These are phyloP conservation scores for Yamadazyma triangularis DNA, from an alignment of 1,139 yeast genomes.

Conservation along the genomic window DNA sequence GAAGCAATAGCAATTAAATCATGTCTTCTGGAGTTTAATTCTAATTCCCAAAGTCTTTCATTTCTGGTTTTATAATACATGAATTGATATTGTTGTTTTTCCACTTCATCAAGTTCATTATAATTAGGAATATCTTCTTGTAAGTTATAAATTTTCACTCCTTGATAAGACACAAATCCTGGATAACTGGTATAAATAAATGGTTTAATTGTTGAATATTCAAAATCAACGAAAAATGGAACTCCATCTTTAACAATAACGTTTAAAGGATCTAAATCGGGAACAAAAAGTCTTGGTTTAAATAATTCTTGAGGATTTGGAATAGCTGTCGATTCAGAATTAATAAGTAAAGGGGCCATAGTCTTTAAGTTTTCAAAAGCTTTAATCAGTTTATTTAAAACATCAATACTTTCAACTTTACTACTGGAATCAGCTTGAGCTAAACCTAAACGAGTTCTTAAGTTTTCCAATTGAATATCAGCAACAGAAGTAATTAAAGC, in stretches of 20 bases:
- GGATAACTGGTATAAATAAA: slow-evolving; percentile 76
- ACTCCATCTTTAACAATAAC: slow-evolving; percentile 48
- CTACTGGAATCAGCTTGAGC: slow-evolving; percentile 51
- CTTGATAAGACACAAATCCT: slow-evolving; percentile 77
- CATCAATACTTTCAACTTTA: slow-evolving; percentile 36
- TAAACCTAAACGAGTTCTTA: slow-evolving; percentile 50
- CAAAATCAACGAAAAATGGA: slow-evolving; percentile 71
- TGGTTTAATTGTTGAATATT: slow-evolving; percentile 75
- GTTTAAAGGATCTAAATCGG: slow-evolving; percentile 90
- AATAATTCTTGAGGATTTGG: slow-evolving; percentile 60
- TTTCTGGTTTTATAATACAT: slow-evolving; percentile 88
- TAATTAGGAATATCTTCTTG: slow-evolving; percentile 72
- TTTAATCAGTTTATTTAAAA: slow-evolving; percentile 44
- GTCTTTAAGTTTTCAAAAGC: slow-evolving; percentile 57
- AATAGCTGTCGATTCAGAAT: slow-evolving; percentile 45
- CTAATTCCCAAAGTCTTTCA: slow-evolving; percentile 82
- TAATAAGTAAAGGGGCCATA: slow-evolving; percentile 53
- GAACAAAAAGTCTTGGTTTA: slow-evolving; percentile 69
- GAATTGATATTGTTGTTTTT: slow-evolving; percentile 76
- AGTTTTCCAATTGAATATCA: slow-evolving; percentile 60
- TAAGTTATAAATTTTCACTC: slow-evolving; percentile 76
- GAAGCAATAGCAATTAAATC: slow-evolving; percentile 75
- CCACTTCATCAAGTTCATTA: slow-evolving; percentile 61
- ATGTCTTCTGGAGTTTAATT: slow-evolving; percentile 59
- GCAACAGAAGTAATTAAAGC: slow-evolving; percentile 64